A percentile compares a stretch with the other conserved stretches of the same genome.
Conservation (phyloP, 305 asterid species). For the Fraxinus dipetala region DNA sequence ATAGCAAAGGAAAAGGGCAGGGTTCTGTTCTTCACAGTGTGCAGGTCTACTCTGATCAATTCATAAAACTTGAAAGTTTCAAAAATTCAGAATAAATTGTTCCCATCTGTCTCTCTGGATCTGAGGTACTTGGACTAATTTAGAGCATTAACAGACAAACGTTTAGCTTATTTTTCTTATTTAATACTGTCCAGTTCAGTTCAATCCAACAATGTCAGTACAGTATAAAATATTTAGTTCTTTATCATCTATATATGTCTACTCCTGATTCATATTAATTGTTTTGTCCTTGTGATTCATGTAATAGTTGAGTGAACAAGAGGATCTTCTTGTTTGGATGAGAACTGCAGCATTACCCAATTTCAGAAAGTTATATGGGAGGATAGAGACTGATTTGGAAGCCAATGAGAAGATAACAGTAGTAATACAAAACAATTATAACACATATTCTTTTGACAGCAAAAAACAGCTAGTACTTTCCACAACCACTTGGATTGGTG, state of each 20-base stretch:
- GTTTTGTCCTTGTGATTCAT: neutral
- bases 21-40: too few relatives aligned
- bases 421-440: conserved; percentile 63
- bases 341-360: conserved; percentile 72
- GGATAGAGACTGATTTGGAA: conserved; percentile 66
- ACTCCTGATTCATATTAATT: neutral
- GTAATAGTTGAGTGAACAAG: conserved; percentile 76
- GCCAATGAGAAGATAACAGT: conserved; percentile 58
- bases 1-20: too few relatives aligned
- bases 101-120: neutral
- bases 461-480: conserved; percentile 68
- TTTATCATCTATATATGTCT: neutral
- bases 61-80: too few relatives aligned
- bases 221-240: neutral
- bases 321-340: conserved; percentile 94
- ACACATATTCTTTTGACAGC: conserved; percentile 68
- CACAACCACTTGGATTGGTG: conserved; percentile 88
- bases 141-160: neutral
- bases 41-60: too few relatives aligned
- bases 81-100: neutral
- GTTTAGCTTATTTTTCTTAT: neutral
- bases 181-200: too few relatives aligned
- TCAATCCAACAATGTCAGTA: too few relatives aligned
- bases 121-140: too few relatives aligned
- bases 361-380: conserved; percentile 78